Base-by-base conservation (phyloP, 108 stramenopile species). In the Craspedostauros australis region DNA sequence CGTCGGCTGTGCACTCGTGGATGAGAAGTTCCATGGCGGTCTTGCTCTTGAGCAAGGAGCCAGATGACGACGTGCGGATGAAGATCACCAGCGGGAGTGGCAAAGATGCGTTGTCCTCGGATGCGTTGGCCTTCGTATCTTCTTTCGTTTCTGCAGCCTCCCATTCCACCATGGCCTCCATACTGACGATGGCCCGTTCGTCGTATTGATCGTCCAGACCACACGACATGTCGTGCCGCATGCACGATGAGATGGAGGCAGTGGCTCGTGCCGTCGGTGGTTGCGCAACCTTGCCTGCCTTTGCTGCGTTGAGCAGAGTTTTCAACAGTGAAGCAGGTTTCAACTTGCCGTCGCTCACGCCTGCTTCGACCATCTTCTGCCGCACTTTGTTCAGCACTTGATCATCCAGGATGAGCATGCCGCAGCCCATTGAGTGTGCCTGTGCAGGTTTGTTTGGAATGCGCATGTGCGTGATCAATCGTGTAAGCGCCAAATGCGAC, bases 181-280 rank as follows among this genome's bases (percentile, higher is more conserved):
- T 67, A 48, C 86, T 87, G 7, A 64, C 69, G 0, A 68, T 66
- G 7, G 84, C 90, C 24, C 81, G 60, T 38, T 91, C 86, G 50
- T 91, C 90, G 44, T 70, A 85, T 9, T 79, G 77, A 70, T 91
- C 90, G 55, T 91, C 90, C 7, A 91, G 43, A 5, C 80, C 84
- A 14, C 71, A 49, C 14, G 62, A 51, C 47, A 86, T 52, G 54
- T 91, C 90, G 7, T 77, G 68, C 47, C 71, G 67, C 84, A 91
- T 82, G 23, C 74, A 70, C 54, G 76, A 49, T 0, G 86, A 76
- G 16, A 87, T 70, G 32, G 65, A 82, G 39, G 75, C 88, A 27
- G 68, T 55, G 21, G 41, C 32, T 19, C 2, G 24, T 0, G 32
- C 46, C 0, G 33, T 58, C 12, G 30, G 25, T 4, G 55, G 38